These are phyloP conservation scores for Pichia pseudocactophila DNA, from an alignment of 805 yeast species.

Conservation along the genomic window DNA sequence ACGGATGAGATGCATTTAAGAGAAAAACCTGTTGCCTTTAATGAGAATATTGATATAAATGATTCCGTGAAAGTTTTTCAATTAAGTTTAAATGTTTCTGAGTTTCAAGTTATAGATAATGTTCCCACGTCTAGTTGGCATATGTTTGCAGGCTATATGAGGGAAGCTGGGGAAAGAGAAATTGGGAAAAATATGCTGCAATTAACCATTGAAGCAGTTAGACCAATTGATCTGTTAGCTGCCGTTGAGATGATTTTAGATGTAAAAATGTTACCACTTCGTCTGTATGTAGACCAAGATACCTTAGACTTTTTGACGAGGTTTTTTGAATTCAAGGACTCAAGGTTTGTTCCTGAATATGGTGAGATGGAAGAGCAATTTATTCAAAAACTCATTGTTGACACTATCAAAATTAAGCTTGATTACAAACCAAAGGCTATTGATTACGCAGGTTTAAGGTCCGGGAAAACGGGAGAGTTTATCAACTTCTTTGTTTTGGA, in stretches of 20 bases:
- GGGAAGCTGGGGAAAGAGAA: conserved; percentile 63
- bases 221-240: conserved; percentile 57
- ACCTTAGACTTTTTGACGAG: conserved; percentile 76
- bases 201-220: conserved; percentile 43
- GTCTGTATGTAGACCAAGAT: conserved; percentile 88
- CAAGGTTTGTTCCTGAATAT: conserved; percentile 46
- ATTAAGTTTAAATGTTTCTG: conserved; percentile 40
- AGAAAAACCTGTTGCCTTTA: conserved; percentile 17
- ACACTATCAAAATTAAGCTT: conserved; percentile 51
- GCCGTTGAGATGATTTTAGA: conserved; percentile 57
- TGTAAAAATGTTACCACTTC: conserved; percentile 56
- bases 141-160: conserved; percentile 63
- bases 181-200: conserved; percentile 55
- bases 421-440: conserved; percentile 91
- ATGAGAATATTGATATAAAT: conserved; percentile 22
- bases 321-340: conserved; percentile 73
- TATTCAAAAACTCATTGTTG: conserved; percentile 59
- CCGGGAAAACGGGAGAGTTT: conserved; percentile 81
- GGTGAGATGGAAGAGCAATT: conserved; percentile 52
- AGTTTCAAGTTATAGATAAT: conserved; percentile 61
- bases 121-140: conserved; percentile 89
- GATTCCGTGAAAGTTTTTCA: conserved; percentile 40
- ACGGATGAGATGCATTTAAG: conserved; percentile 30
- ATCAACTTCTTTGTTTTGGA: conserved; percentile 85
- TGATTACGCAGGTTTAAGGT: conserved; percentile 73